phyloP scores from a whole-genome alignment of 495 filamentous ascomycete species.

The Melanomma pulvis-pyrius region DNA sequence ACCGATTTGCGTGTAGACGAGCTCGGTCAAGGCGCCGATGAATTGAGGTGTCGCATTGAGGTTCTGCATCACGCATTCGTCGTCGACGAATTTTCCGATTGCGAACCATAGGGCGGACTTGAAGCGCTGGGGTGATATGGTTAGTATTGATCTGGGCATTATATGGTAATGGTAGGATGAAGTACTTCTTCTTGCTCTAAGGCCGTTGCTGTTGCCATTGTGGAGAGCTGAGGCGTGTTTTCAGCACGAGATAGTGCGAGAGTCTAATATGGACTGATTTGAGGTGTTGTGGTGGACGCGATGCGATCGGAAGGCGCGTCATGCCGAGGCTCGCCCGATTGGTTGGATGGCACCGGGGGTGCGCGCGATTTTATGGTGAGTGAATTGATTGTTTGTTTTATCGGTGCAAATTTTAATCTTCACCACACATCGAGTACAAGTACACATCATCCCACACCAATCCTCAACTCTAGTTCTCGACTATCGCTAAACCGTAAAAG shows the following conservation, averaged over 20 bases:
- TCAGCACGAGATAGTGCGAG: too few relatives aligned
- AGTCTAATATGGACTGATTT: not conserved
- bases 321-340: not conserved
- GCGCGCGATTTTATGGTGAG: not conserved
- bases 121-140: conserved; percentile 62
- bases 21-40: conserved; percentile 86
- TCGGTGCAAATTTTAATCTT: not conserved
- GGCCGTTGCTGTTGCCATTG: conserved; percentile 37
- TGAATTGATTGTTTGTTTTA: not conserved
- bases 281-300: not conserved
- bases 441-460: not conserved
- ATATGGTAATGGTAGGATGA: not conserved
- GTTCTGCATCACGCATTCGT: conserved; percentile 73
- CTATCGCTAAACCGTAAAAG: not conserved
- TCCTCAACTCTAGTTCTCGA: not conserved
- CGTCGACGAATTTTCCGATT: conserved; percentile 87
- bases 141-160: not conserved
- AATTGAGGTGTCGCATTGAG: conserved; percentile 93
- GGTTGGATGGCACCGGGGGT: not conserved
- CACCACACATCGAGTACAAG: too few relatives aligned
- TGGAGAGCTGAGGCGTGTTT: too few relatives aligned
- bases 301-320: conserved; percentile 2
- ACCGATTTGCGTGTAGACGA: conserved; percentile 92
- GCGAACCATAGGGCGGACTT: conserved; percentile 94
- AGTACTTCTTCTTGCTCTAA: conserved; percentile 30